A percentile compares a stretch with the other conserved stretches of the same genome.
These are phyloP conservation scores for Hordeum pubiflorum DNA, from an alignment of 202 grass and related monocot species.

Conservation along the genomic window DNA sequence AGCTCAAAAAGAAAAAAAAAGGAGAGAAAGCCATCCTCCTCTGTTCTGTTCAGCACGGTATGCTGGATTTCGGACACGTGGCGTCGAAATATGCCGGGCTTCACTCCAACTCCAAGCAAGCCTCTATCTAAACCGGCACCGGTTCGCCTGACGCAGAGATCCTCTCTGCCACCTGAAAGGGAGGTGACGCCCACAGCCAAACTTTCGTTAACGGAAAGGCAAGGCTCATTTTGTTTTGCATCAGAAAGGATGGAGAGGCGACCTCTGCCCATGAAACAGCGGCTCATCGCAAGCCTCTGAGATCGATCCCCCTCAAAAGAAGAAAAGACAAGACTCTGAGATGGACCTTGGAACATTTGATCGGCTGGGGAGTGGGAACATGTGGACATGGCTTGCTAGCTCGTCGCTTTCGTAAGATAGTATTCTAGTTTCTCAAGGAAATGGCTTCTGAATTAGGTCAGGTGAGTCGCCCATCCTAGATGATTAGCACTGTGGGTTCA, in stretches of 20 bases:
- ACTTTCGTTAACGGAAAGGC: neutral
- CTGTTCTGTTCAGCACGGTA: neutral
- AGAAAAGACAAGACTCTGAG: neutral
- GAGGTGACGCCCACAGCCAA: slow-evolving; percentile 12
- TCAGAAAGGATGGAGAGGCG: neutral
- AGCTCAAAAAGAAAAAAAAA: neutral
- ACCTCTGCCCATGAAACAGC: slow-evolving; percentile 14
- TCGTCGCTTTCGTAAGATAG: slow-evolving; percentile 2
- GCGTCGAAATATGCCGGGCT: neutral
- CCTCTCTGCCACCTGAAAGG: slow-evolving; percentile 22
- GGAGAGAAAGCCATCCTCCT: neutral
- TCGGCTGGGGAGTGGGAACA: neutral
- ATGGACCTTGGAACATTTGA: slow-evolving; percentile 10
- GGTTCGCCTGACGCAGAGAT: slow-evolving; percentile 5
- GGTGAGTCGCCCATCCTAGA: too few species aligned
- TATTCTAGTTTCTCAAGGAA: neutral
- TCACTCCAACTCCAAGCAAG: neutral
- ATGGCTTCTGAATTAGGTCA: neutral
- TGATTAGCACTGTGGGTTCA: too few species aligned
- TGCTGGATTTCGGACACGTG: slow-evolving; percentile 7
- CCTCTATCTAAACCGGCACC: neutral
- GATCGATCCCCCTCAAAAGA: neutral
- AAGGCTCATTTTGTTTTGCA: neutral
- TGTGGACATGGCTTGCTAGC: slow-evolving; percentile 16
- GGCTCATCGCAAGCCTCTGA: neutral